Evolutionary conservation across 768 basidiomycete genomes (phyloP), one percentile per base, ranked within the genome.

Genomic region (Auricularia auricula-judae): DNA sequence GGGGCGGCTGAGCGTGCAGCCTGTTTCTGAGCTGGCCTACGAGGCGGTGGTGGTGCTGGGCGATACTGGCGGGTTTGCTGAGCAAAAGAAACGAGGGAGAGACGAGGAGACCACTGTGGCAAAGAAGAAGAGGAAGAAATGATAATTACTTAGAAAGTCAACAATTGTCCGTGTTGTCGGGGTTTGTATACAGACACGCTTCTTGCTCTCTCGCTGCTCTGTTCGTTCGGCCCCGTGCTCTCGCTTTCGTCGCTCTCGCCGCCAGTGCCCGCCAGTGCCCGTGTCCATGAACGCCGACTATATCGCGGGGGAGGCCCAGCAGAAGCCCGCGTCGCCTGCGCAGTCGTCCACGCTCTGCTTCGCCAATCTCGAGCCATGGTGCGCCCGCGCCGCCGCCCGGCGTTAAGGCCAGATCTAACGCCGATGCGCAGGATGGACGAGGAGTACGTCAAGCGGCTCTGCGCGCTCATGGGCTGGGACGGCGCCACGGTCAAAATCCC

Each of bases 391-490:
- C 47, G 47, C 47, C 16, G 47, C 10, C 47, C 16, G 47, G 18
- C 5, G 47, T 10, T 51, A 5, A 18, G 5, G 16, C 21, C 47
- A 18, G 47, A 51, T 34, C 34, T 34, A 7, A 59, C 23, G 23
- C 23, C 29, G 23, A 14, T 34, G 23, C 7, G 23, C 34, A 59
- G 56, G 56, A 95, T 96, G 94, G 92, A 95, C 77, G 91, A 93
- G 83, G 88, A 91, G 73, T 96, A 94, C 79, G 89, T 87, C 54
- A 88, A 89, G 75, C 89, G 92, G 73, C 90, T 93, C 71, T 91
- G 91, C 75, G 77, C 74, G 56, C 78, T 93, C 72, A 91, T 93
- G 89, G 85, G 87, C 65, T 95, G 93, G 93, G 89, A 91, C 65
- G 82, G 86, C 16, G 79, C 85, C 71, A 81, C 73, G 72, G 84